phyloP scores from a whole-genome alignment of 768 basidiomycete genomes.

The Mrakia gelida region DNA sequence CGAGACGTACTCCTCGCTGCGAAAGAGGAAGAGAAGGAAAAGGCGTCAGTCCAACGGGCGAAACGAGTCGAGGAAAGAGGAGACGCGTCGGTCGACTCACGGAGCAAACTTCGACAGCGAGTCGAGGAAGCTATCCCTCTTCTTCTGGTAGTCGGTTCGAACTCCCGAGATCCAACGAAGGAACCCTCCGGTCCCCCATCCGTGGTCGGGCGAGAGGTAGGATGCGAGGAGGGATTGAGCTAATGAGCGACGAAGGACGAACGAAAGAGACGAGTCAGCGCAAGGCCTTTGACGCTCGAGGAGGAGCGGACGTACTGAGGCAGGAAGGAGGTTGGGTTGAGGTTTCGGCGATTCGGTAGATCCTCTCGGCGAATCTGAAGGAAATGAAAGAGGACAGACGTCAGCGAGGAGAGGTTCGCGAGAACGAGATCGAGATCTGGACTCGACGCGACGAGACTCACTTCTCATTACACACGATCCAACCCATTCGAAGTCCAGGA shows the following conservation, averaged over 20 bases:
- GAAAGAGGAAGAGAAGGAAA: background rate
- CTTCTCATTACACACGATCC: background rate
- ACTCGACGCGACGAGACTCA: background rate
- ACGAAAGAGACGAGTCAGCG: background rate
- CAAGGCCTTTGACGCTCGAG: no score
- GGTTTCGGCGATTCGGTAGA: background rate
- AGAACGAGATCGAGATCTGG: background rate
- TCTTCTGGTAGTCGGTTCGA: constrained; percentile 52
- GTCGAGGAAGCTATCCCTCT: constrained; percentile 52
- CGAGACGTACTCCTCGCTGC: background rate
- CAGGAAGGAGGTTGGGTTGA: background rate
- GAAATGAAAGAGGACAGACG: background rate
- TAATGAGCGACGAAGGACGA: background rate
- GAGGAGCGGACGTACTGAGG: background rate
- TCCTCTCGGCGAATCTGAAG: background rate
- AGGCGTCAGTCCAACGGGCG: background rate
- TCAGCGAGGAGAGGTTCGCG: no score
- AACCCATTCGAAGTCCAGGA: background rate
- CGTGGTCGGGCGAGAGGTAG: background rate
- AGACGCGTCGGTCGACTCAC: background rate
- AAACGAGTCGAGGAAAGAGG: background rate
- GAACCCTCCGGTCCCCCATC: constrained; percentile 46
- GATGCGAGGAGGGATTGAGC: background rate
- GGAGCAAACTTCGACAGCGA: background rate
- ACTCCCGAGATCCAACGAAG: constrained; percentile 52